Conservation (phyloP, 345 rosid species). For the Aurinia saxatilis region DNA sequence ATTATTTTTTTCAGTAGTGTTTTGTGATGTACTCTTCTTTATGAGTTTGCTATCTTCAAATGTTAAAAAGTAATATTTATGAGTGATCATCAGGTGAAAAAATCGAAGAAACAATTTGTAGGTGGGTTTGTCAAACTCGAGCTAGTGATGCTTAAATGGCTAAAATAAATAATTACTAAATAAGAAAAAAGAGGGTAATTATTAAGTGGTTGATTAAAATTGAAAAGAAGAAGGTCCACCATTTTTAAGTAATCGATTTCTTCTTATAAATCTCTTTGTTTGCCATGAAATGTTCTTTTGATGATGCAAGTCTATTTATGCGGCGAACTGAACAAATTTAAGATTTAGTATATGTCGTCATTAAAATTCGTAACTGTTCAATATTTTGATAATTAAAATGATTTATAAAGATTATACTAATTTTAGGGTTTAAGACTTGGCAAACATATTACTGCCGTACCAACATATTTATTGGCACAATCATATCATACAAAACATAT, state of each 20-base stretch:
- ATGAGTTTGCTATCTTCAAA: conserved; percentile 4
- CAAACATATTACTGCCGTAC: not conserved
- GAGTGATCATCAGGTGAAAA: conserved; percentile 4
- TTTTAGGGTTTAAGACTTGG: not conserved
- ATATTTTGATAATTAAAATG: not conserved
- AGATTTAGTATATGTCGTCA: conserved; percentile 12
- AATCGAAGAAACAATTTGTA: not conserved
- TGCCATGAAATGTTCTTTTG: conserved; percentile 21
- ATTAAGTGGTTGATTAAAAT: conserved; percentile 32
- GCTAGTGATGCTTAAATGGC: conserved; percentile 23
- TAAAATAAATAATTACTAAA: conserved; percentile 5
- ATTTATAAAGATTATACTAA: not conserved
- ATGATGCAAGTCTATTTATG: conserved; percentile 25
- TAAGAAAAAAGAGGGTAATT: conserved; percentile 25
- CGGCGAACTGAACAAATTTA: conserved; percentile 26
- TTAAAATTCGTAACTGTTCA: not conserved
- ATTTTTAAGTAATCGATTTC: too few relatives aligned
- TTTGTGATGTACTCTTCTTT: not conserved
- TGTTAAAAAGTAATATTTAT: not conserved
- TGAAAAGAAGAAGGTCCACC: conserved; percentile 38
- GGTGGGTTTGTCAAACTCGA: conserved; percentile 11
- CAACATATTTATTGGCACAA: not conserved
- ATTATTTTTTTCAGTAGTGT: not conserved
- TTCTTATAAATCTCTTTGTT: conserved; percentile 15
- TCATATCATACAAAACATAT: not conserved